Percentiles rank a stretch among this genome's conserved stretches.
These are phyloP conservation scores for Hyphopichia pseudoburtonii DNA, from an alignment of 1,139 yeast genomes.

Conservation along the genomic window DNA sequence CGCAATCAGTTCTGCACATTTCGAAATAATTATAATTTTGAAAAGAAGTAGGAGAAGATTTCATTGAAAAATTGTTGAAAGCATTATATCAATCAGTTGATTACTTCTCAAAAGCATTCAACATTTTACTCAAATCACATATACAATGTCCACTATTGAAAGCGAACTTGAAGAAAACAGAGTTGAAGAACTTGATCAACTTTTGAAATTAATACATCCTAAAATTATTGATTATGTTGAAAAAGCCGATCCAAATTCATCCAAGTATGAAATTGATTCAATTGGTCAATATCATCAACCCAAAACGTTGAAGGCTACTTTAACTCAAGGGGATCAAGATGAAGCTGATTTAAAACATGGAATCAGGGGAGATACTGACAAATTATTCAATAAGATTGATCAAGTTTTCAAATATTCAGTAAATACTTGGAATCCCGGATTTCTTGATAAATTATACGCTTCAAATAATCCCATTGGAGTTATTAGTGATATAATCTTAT, in stretches of 20 bases:
- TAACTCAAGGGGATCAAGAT: constrained; percentile 14
- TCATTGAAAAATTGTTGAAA: no score
- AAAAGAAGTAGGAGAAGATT: no score
- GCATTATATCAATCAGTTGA: no score
- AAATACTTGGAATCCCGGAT: constrained; percentile 87
- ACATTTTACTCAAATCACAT: no score
- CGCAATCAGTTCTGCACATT: no score
- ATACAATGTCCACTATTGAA: constrained; percentile 14
- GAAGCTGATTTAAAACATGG: constrained; percentile 15
- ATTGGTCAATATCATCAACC: constrained; percentile 44
- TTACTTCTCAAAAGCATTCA: no score
- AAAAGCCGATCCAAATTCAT: constrained; percentile 32
- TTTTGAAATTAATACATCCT: constrained; percentile 36
- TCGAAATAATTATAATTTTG: no score
- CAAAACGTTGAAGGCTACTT: constrained; percentile 25
- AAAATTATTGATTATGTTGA: constrained; percentile 36
- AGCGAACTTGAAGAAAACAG: constrained; percentile 34
- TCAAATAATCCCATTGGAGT: constrained; percentile 84
- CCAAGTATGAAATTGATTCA: constrained; percentile 25
- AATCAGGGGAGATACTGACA: constrained; percentile 16
- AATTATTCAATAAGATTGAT: constrained; percentile 52
- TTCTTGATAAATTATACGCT: constrained; percentile 81
- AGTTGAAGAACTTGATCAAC: constrained; percentile 37
- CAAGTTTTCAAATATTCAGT: constrained; percentile 66
- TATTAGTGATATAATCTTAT: constrained; percentile 66